Percentiles rank a stretch among this genome's conserved stretches.
Evolutionary conservation across 805 yeast species (phyloP).

Genomic region (Blastobotrys peoriensis): DNA sequence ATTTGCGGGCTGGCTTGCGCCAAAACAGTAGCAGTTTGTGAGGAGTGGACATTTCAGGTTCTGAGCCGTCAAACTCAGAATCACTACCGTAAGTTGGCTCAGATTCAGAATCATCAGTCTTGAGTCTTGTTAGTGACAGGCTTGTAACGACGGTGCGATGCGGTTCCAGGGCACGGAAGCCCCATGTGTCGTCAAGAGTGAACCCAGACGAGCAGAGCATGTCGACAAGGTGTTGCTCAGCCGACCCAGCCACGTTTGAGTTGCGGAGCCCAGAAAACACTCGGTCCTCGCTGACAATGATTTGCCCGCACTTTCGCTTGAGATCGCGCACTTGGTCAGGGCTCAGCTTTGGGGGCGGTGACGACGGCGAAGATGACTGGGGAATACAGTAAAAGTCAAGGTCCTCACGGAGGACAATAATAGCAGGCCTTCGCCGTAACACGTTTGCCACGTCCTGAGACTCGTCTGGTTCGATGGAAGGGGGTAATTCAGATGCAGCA

Average conservation of each 20-base stretch:
- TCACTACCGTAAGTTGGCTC: not conserved
- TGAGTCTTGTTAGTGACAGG: conserved; percentile 57
- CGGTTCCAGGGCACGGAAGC: conserved; percentile 81
- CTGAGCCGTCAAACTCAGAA: conserved; percentile 2
- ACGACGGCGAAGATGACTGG: conserved; percentile 33
- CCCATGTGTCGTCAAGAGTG: conserved; percentile 65
- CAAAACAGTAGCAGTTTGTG: conserved; percentile 80
- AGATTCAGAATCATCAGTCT: conserved; percentile 4
- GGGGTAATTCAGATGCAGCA: conserved; percentile 55
- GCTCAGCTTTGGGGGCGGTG: conserved; percentile 25
- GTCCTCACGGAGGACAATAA: conserved; percentile 89
- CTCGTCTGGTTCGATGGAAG: conserved; percentile 7
- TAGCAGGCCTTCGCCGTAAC: conserved; percentile 49
- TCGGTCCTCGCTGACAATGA: conserved; percentile 47
- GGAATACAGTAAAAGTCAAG: conserved; percentile 90
- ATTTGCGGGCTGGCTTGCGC: conserved; percentile 97
- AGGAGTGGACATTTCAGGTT: conserved; percentile 27
- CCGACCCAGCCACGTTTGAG: conserved; percentile 52
- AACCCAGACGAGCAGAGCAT: conserved; percentile 94
- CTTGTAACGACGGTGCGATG: conserved; percentile 82
- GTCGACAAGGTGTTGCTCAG: conserved; percentile 89
- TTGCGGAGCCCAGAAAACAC: conserved; percentile 70
- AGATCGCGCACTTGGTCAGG: conserved; percentile 58
- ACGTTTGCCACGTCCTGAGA: conserved; percentile 16
- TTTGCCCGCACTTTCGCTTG: conserved; percentile 68